These are phyloP conservation scores for Glaciozyma antarctica DNA, from an alignment of 768 basidiomycete species.

Conservation along the genomic window DNA sequence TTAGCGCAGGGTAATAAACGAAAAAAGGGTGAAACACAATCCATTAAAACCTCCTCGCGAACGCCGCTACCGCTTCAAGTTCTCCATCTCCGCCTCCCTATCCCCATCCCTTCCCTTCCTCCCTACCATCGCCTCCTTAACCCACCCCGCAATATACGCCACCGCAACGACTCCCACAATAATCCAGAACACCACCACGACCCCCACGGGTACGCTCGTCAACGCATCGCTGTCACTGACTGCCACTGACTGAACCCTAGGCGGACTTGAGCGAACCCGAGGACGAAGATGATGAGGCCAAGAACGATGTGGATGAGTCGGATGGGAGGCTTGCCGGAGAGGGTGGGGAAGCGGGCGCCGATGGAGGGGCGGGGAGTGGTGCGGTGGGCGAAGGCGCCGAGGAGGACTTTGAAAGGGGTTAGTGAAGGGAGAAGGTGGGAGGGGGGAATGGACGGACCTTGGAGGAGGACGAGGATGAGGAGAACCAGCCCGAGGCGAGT, in stretches of 20 bases:
- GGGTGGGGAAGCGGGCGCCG: neutral
- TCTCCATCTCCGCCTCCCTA: neutral
- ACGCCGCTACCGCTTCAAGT: too few relatives aligned
- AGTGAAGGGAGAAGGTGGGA: too few relatives aligned
- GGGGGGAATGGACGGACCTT: neutral
- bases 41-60: too few relatives aligned
- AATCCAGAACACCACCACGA: neutral
- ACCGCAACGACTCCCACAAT: slow-evolving; percentile 2
- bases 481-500: slow-evolving; percentile 13
- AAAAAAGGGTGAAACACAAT: too few relatives aligned
- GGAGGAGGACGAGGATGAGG: slow-evolving; percentile 16
- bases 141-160: slow-evolving; percentile 7
- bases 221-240: neutral
- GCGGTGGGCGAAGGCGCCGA: slow-evolving; percentile 13
- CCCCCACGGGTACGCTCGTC: neutral
- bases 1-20: too few relatives aligned
- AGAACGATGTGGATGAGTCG: slow-evolving; percentile 6
- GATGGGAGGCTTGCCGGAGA: slow-evolving; percentile 1
- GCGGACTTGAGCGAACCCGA: slow-evolving; percentile 4
- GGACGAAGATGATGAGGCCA: slow-evolving; percentile 1
- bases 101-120: neutral
- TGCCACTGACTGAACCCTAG: neutral
- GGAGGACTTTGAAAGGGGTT: neutral
- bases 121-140: neutral
- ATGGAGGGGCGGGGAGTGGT: neutral